Evolutionary conservation across 1,284 basidiomycete species (phyloP), one percentile per base, ranked within the genome.

Genomic region (Veloporphyrellus conicus): DNA sequence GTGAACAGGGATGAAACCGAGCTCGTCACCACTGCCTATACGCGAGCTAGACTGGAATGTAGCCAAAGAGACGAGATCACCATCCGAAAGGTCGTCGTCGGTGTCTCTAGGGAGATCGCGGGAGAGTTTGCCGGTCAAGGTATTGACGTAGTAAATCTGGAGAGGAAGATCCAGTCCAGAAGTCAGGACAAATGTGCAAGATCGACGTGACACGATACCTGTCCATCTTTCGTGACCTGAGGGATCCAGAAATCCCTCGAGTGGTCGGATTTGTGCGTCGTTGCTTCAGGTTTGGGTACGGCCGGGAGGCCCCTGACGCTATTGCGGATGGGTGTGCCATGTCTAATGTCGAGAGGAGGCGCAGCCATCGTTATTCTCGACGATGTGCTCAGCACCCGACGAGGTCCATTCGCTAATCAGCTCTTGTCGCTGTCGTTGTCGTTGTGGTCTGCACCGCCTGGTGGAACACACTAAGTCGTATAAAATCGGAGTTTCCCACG

Each of bases 101-200:
- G 50, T 12, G 40, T 64, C 65, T 18, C 42, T 52, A 6, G 62
- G 62, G 27, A 64, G 49, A 44, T 64, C 62, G 18, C 64, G 60
- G n/a, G 62, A 52, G 33, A 47, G 57, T 22, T 49, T 57, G 5
- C 62, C 65, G 0, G 65, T 68, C 33, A 65, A 4, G 3, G 65
- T 68, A 23, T 64, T 66, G 41, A 49, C 52, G 27, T 68, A 64
- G 47, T 61, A 64, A 34, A 64, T 68, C 62, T 64, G 25, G 31
- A 27, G 20, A 10, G 32, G 18, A 34, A 11, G 31, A 39, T 40
- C 33, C 32, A 47, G 38, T 23, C 2, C 4, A 18, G 23, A 23
- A 6, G n/a, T 25, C 38, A 39, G 12, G 23, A 20, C 14, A 29
- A 4, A 12, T 15, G 25, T 12, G 19, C n/a, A 16, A 25, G 15